Conservation (phyloP, 495 filamentous ascomycete genomes). For the Opeltia flavorubescens region DNA sequence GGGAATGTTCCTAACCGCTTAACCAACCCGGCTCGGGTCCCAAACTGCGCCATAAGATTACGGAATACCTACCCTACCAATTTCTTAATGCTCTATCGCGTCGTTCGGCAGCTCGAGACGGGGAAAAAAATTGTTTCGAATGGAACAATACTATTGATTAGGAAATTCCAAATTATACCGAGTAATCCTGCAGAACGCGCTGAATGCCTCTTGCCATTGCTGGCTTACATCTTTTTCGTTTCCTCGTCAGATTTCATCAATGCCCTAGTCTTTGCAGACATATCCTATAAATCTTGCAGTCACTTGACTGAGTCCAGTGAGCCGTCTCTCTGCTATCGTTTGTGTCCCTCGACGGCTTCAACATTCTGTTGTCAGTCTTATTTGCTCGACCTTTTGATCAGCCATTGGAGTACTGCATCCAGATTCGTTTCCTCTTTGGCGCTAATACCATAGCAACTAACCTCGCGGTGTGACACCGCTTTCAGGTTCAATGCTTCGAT, state of each 20-base stretch:
- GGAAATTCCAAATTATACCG: too few species aligned
- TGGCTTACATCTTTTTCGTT: conserved; percentile 19
- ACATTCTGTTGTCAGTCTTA: conserved; percentile 16
- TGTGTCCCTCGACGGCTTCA: background rate
- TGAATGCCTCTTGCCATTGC: conserved; percentile 11
- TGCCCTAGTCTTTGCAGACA: background rate
- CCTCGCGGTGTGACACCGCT: conserved; percentile 78
- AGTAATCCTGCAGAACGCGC: too few species aligned
- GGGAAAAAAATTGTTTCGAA: too few species aligned
- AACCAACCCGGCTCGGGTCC: too few species aligned
- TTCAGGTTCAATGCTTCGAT: conserved; percentile 89
- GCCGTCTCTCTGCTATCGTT: conserved; percentile 5
- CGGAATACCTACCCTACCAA: too few species aligned
- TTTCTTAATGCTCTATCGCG: too few species aligned
- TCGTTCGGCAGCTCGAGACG: too few species aligned
- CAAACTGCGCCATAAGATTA: too few species aligned
- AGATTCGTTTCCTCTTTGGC: conserved; percentile 98
- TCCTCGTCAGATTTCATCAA: conserved; percentile 22
- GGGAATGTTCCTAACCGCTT: too few species aligned
- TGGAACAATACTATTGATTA: too few species aligned
- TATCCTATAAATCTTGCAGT: too few species aligned
- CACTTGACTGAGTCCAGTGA: too few species aligned
- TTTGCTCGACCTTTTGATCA: conserved; percentile 73
- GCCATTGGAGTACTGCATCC: conserved; percentile 91
- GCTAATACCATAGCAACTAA: conserved; percentile 97